These are phyloP conservation scores for Citrus medica DNA, from an alignment of 345 rosid species.

Conservation along the genomic window DNA sequence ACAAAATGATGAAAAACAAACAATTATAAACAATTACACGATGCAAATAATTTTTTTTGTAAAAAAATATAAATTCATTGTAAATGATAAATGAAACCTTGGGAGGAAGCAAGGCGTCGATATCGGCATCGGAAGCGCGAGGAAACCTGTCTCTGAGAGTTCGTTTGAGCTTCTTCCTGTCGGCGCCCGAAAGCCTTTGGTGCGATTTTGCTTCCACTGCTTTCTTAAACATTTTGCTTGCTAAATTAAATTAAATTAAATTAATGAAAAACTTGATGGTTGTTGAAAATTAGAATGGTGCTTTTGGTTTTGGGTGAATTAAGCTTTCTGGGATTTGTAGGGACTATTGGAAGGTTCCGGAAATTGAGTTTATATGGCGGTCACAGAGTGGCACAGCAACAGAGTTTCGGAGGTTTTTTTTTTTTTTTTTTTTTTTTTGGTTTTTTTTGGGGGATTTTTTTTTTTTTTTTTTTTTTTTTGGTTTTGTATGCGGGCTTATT, in stretches of 20 bases:
- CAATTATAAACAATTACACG: background rate
- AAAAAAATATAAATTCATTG: background rate
- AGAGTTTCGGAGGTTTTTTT: background rate
- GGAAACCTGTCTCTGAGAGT: slow-evolving; percentile 58
- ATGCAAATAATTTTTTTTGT: background rate
- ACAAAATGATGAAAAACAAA: background rate
- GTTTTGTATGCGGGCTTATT: background rate
- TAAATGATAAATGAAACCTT: slow-evolving; percentile 38
- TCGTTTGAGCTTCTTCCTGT: slow-evolving; percentile 81
- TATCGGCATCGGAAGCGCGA: slow-evolving; percentile 62
- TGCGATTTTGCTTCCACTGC: slow-evolving; percentile 80
- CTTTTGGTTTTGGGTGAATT: too few relatives aligned
- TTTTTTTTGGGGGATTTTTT: too few relatives aligned
- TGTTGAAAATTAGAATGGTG: background rate
- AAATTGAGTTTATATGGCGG: background rate
- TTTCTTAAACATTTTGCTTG: slow-evolving; percentile 79
- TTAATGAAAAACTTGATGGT: background rate
- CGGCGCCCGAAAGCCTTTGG: slow-evolving; percentile 97
- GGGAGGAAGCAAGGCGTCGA: slow-evolving; percentile 77
- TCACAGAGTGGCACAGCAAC: too few relatives aligned
- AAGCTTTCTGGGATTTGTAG: background rate
- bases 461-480: background rate
- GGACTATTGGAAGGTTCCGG: background rate
- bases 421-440: too few relatives aligned
- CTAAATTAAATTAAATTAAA: background rate